Evolutionary conservation across 176 grass and related monocot species (phyloP).

Genomic region (Cenchrus fungigraminus): DNA sequence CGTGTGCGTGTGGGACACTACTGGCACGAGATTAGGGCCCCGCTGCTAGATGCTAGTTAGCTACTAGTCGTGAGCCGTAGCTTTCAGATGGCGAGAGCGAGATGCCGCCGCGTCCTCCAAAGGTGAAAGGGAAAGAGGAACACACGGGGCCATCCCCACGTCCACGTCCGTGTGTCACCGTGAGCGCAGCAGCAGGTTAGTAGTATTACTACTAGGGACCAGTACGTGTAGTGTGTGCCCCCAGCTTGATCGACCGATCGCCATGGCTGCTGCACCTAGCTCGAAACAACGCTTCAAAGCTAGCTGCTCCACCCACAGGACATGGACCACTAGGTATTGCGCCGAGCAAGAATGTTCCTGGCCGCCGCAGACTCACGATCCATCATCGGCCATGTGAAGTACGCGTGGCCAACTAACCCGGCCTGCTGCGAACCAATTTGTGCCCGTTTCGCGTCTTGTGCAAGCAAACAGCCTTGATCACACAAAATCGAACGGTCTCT

Average conservation of each 20-base stretch:
- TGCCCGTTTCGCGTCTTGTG: too few species aligned
- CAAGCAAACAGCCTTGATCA: too few species aligned
- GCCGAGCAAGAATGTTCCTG: background rate
- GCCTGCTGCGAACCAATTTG: too few species aligned
- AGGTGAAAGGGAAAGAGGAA: background rate
- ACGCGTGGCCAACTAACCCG: too few species aligned
- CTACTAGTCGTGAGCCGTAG: background rate
- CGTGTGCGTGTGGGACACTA: background rate
- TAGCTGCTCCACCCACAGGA: background rate
- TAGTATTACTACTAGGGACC: too few species aligned
- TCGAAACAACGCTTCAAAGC: background rate
- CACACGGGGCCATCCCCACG: conserved; percentile 13
- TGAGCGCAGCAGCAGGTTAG: background rate
- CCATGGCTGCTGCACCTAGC: background rate
- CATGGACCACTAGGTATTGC: too few species aligned
- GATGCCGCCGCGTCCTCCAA: background rate
- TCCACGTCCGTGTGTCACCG: conserved; percentile 25
- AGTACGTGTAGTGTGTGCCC: background rate
- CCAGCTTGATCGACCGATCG: background rate
- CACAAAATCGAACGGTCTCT: too few species aligned
- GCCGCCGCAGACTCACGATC: background rate
- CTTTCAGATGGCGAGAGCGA: background rate
- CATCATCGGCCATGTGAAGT: too few species aligned
- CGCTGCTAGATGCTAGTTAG: background rate
- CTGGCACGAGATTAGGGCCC: background rate